Evolutionary conservation across 345 rosid genomes (phyloP).

Genomic region (Syzygium aromaticum): DNA sequence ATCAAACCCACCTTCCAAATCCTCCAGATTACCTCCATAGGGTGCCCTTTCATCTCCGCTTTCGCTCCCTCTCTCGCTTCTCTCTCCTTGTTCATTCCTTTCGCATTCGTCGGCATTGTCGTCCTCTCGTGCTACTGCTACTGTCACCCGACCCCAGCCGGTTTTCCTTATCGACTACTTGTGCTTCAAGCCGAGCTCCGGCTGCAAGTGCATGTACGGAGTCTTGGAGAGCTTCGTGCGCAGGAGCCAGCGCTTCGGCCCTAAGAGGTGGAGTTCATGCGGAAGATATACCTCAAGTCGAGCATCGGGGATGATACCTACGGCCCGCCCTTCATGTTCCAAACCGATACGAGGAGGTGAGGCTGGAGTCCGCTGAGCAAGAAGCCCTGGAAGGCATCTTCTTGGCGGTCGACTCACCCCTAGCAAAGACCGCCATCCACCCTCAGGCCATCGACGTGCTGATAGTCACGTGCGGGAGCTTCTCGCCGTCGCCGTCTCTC

Average conservation of each 20-base stretch:
- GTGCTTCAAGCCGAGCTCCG: constrained; percentile 7
- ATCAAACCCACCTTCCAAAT: background rate
- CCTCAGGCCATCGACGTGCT: constrained; percentile 2
- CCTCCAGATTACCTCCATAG: background rate
- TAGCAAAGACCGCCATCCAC: constrained; percentile 1
- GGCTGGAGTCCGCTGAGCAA: background rate
- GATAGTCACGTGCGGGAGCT: constrained; percentile 12
- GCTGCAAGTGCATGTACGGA: constrained; percentile 7
- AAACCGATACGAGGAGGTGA: background rate
- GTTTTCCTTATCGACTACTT: constrained; percentile 12
- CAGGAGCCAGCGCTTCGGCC: constrained; percentile 2
- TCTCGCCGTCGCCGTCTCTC: constrained; percentile 10
- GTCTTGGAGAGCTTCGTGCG: constrained; percentile 3
- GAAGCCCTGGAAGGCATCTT: constrained; percentile 12
- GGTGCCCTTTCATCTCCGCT: background rate
- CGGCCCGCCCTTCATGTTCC: constrained; percentile 12
- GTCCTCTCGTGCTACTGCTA: background rate
- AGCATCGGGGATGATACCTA: constrained; percentile 14
- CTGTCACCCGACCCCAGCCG: background rate
- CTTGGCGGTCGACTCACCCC: constrained; percentile 3
- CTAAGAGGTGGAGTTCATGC: constrained; percentile 15
- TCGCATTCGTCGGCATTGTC: background rate
- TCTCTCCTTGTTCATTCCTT: background rate
- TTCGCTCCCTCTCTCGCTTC: background rate
- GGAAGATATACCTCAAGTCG: constrained; percentile 8